Base-by-base conservation (phyloP, 441 rosid species). In the Euphorbia schlechtendalii region DNA sequence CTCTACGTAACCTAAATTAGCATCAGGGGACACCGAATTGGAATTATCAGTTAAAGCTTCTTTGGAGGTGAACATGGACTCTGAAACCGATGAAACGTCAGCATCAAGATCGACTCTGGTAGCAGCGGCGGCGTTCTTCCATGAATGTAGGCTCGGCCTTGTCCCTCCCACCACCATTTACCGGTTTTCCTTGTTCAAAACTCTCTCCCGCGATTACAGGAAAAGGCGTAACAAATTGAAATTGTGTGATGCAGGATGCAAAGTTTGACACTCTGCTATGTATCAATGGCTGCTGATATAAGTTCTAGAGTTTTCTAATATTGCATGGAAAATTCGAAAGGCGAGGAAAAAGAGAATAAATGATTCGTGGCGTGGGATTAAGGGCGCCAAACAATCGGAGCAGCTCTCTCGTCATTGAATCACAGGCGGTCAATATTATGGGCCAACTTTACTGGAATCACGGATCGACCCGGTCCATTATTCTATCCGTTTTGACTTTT, bases 311-410 rank as follows among this genome's bases (percentile, higher is more conserved):
- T 32, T 69, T 65, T 67, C 59, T 56, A 28, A 65, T 28, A 71
- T 72, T 81, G 83, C 82, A 75, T 79, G 84, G 75, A 46, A 46
- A 46, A 46, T 46, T 13, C 51, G 34, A 59, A 74, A 36, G 9
- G 40, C n/a, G n/a, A n/a, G n/a, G n/a, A n/a, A n/a, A n/a, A n/a
- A n/a, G n/a, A 5, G 3, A 41, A 18, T 11, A n/a, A 20, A 14
- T 1, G 73, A 76, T 65, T 76, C 83, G 78, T 73, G 83, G 87
- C 87, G 81, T 78, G 79, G 76, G 73, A n/a, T n/a, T n/a, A n/a
- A n/a, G n/a, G n/a, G n/a, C n/a, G n/a, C n/a, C n/a, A n/a, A n/a
- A n/a, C n/a, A n/a, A n/a, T n/a, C n/a, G n/a, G n/a, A n/a, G n/a
- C n/a, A n/a, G n/a, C n/a, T n/a, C n/a, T n/a, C n/a, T n/a, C n/a